Evolutionary conservation across 2,329 filamentous ascomycete species (phyloP), one percentile per base, ranked within the genome.

Genomic region (Neobulgaria alba): DNA sequence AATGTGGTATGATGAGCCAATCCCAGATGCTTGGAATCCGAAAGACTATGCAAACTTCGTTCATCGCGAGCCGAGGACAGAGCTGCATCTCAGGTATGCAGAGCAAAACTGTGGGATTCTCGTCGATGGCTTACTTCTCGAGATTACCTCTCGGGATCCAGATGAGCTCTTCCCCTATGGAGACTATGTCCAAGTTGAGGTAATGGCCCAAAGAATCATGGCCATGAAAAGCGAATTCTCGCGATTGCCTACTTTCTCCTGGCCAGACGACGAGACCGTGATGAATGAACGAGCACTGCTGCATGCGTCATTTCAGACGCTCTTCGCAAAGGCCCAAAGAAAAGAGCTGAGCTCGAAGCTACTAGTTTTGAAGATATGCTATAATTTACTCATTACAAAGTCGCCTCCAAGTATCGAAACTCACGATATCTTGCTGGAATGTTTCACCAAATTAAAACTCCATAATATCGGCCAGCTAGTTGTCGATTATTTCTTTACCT

Each of bases 351-450:
- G 49, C 37, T 39, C 57, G 5, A 49, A 57, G 35, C 36, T 56
- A 9, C 50, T 57, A 36, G 35, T 62, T 29, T 49, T 57, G 9
- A 64, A 66, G 40, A 61, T 76, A 14, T 71, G 67, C 43, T 79
- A 80, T 60, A 86, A 85, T 54, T 63, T 92, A 3, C 67, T 86
- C 12, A 64, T 76, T 3, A 77, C 75, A 2, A 59, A 69, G 2
- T 66, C 74, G 14, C 73, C 77, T 0, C 82, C 84, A 0, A 75
- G 75, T 46, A 71, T 84, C 26, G 68, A 77, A 48, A 86, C 79
- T 3, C 86, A 79, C 63, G 88, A 88, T 55, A 70, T 72, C 10
- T 67, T 92, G 18, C 71, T 90, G 2, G 59, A 73, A n/a, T 73
- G 75, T n/a, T 77, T 90, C 37, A 68, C 72, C 38, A 65, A 67